phyloP scores from a whole-genome alignment of 2,329 filamentous ascomycete species.

The Coniella vitis region DNA sequence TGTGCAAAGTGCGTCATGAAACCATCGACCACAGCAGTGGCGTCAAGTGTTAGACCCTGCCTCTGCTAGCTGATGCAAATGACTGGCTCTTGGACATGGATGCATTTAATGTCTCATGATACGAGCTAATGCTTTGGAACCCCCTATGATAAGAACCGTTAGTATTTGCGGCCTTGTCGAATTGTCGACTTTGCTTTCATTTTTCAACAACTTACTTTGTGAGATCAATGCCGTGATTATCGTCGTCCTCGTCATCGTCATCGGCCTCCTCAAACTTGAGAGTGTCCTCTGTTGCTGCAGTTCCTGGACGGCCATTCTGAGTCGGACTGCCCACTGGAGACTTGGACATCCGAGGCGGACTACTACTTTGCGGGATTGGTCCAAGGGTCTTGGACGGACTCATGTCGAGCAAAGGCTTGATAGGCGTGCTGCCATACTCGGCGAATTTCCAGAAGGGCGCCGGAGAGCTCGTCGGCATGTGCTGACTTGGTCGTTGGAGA shows the following conservation, averaged over 20 bases:
- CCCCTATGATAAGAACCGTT: constrained; percentile 37
- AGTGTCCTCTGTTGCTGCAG: constrained; percentile 18
- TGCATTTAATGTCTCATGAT: constrained; percentile 44
- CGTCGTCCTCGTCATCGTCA: constrained; percentile 48
- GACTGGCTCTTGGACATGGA: constrained; percentile 15
- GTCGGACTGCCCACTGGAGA: constrained; percentile 49
- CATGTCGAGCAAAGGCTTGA: constrained; percentile 44
- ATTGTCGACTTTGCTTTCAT: too few species aligned
- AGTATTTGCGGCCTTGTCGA: background rate
- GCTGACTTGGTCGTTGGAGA: constrained; percentile 72
- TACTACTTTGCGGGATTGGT: constrained; percentile 47
- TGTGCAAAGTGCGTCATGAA: too few species aligned
- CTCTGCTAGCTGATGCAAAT: constrained; percentile 12
- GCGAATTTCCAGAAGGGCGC: constrained; percentile 87
- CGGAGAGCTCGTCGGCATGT: constrained; percentile 78
- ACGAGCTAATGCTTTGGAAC: constrained; percentile 59
- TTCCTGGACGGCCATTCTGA: constrained; percentile 21
- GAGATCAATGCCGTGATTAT: constrained; percentile 50
- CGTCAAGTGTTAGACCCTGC: constrained; percentile 4
- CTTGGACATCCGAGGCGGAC: constrained; percentile 44
- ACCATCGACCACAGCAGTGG: background rate
- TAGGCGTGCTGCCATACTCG: constrained; percentile 67
- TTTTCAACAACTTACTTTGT: constrained; percentile 50
- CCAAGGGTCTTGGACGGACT: constrained; percentile 49
- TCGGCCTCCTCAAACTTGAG: constrained; percentile 25